Percentiles rank a stretch among this genome's conserved stretches.
These are phyloP conservation scores for Umbelopsis sp. DNA, from an alignment of 192 early-diverging fungal genomes.

Conservation along the genomic window DNA sequence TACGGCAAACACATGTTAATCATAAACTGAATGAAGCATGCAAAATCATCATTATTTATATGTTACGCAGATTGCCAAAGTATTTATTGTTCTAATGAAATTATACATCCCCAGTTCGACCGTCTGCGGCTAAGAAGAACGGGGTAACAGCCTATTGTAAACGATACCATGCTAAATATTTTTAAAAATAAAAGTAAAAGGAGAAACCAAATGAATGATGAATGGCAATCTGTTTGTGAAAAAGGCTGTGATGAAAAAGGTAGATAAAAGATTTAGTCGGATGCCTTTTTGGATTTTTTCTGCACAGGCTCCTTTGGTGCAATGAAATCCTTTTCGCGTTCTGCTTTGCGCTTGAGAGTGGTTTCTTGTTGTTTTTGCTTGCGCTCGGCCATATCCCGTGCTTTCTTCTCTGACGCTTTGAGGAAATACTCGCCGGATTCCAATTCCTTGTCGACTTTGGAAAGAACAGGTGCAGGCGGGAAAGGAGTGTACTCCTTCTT, in stretches of 20 bases:
- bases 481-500: slow-evolving; percentile 91
- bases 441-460: slow-evolving; percentile 92
- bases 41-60: too few relatives aligned
- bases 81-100: not conserved
- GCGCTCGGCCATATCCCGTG: slow-evolving; percentile 70
- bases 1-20: too few relatives aligned
- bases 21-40: too few relatives aligned
- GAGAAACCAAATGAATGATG: not conserved
- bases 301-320: slow-evolving; percentile 69
- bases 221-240: not conserved
- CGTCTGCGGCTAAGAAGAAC: not conserved
- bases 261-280: not conserved
- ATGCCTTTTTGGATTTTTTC: slow-evolving; percentile 38
- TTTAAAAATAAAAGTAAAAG: not conserved
- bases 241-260: not conserved
- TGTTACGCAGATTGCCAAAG: slow-evolving; percentile 11
- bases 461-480: slow-evolving; percentile 82
- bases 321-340: slow-evolving; percentile 81
- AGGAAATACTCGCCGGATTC: slow-evolving; percentile 98
- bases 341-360: slow-evolving; percentile 64
- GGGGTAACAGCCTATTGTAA: not conserved
- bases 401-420: slow-evolving; percentile 66
- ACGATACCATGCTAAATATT: too few relatives aligned
- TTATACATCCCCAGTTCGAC: slow-evolving; percentile 10
- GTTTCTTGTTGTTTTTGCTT: slow-evolving; percentile 73